Evolutionary conservation across 2,329 filamentous ascomycete species (phyloP), one percentile per base, ranked within the genome.

Genomic region (Lizonia empirigonia): DNA sequence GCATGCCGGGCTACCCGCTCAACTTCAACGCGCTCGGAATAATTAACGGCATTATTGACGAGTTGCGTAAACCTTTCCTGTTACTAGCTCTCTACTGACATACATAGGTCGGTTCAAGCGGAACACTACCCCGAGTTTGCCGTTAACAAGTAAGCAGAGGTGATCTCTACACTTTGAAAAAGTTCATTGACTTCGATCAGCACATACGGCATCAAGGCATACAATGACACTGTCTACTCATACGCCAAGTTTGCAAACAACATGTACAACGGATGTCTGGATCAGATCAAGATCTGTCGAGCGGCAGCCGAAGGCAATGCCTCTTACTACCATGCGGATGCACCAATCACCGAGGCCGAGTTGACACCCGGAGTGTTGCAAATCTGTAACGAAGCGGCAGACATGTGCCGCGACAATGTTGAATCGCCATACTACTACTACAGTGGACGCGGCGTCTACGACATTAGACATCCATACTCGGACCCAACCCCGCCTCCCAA

Each of bases 141-240:
- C 1, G 70, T 77, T 16, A 76, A 82, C 67, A 83, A 51, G 47
- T 50, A 39, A 18, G 40, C 10, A 3, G n/a, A 3, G 3, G 1
- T 5, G 6, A 20, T 3, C 6, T 7, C 7, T 19, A 2, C 15
- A 37, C 5, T 4, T 2, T 8, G 5, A 13, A 13, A 16, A 8
- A 2, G n/a, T 3, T 16, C 8, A 27, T 38, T 49, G 15, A 49
- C 24, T 10, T 26, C 9, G 19, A 2, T 27, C 26, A 50, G 40
- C 40, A 81, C 80, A 8, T 85, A 84, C 50, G 80, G 79, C 30
- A 82, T 83, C 60, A 76, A 76, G 54, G 68, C 74, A 0, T 74
- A 83, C 59, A 85, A 85, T 56, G 79, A 85, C 18, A 83, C 81
- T 2, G 78, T 84, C 4, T 84, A 85, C 66, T 77, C 79, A 48